Evolutionary conservation across 768 basidiomycete species (phyloP).

Genomic region (Pluteus cervinus): DNA sequence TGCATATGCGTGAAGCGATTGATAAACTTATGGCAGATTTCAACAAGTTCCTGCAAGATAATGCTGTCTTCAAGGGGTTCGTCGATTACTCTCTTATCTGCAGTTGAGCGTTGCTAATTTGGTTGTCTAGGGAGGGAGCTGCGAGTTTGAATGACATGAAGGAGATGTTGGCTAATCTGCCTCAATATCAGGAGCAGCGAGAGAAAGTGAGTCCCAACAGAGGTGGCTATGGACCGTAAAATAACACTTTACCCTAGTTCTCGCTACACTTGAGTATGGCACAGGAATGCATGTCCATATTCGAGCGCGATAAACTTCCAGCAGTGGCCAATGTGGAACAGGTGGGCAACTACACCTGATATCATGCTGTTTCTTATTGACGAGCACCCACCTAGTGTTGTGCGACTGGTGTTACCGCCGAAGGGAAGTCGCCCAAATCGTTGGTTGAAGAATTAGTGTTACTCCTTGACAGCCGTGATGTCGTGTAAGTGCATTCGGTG

Average conservation of each 20-base stretch:
- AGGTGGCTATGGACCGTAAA: neutral
- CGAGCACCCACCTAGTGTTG: constrained; percentile 57
- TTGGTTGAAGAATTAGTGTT: constrained; percentile 99
- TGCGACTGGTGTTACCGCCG: constrained; percentile 85
- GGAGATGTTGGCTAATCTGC: constrained; percentile 94
- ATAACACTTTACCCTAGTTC: constrained; percentile 50
- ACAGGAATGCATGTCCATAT: constrained; percentile 92
- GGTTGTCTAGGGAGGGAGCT: constrained; percentile 55
- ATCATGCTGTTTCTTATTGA: constrained; percentile 10
- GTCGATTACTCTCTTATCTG: constrained; percentile 15
- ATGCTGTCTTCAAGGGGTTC: constrained; percentile 91
- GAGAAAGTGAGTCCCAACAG: constrained; percentile 62
- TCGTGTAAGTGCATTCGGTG: constrained; percentile 51
- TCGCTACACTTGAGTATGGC: constrained; percentile 97
- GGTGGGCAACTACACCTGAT: constrained; percentile 27
- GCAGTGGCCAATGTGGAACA: constrained; percentile 88
- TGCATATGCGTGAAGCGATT: constrained; percentile 99
- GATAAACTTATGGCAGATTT: constrained; percentile 97
- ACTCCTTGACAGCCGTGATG: constrained; percentile 77
- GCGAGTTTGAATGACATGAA: constrained; percentile 96
- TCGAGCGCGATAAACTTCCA: constrained; percentile 82
- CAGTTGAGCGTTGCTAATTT: constrained; percentile 4
- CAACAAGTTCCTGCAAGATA: constrained; percentile 88
- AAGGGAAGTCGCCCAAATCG: constrained; percentile 91
- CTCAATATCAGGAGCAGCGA: constrained; percentile 91